These are phyloP conservation scores for Glonium stellatum DNA, from an alignment of 495 filamentous ascomycete genomes.

Conservation along the genomic window DNA sequence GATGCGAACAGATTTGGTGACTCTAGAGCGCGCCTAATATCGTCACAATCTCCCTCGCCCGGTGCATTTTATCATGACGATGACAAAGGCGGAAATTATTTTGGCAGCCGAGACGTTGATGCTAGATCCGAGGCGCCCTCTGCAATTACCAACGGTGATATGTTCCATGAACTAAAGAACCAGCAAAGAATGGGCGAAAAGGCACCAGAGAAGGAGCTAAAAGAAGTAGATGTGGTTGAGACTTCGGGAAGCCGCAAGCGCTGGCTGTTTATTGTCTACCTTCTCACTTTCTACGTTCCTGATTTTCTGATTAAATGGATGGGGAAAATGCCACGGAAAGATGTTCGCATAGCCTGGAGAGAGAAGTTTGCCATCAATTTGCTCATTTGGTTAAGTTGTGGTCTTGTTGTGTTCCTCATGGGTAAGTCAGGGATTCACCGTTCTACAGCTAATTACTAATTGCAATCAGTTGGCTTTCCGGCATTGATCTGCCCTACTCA, in stretches of 20 bases:
- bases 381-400: slow-evolving; percentile 88
- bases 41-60: slow-evolving; percentile 50
- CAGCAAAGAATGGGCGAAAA: slow-evolving; percentile 92
- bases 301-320: slow-evolving; percentile 72
- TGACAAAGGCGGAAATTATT: slow-evolving; percentile 70
- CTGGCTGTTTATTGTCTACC: slow-evolving; percentile 82
- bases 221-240: slow-evolving; percentile 76
- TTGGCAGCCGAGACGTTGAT: slow-evolving; percentile 76
- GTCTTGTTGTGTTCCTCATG: slow-evolving; percentile 71
- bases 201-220: slow-evolving; percentile 81
- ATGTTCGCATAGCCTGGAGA: slow-evolving; percentile 89
- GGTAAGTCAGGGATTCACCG: slow-evolving; percentile 10
- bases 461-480: slow-evolving; percentile 62
- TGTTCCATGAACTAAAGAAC: slow-evolving; percentile 96
- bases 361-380: slow-evolving; percentile 98
- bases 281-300: slow-evolving; percentile 80
- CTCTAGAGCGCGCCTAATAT: slow-evolving; percentile 63
- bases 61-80: slow-evolving; percentile 60
- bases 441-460: slow-evolving; percentile 1
- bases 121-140: slow-evolving; percentile 81
- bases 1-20: slow-evolving; percentile 51
- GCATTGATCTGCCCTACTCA: slow-evolving; percentile 85
- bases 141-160: slow-evolving; percentile 86
- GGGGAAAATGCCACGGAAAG: slow-evolving; percentile 84
- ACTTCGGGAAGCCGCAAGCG: slow-evolving; percentile 79